Evolutionary conservation across 345 rosid genomes (phyloP).

Genomic region (Linum lewisii): DNA sequence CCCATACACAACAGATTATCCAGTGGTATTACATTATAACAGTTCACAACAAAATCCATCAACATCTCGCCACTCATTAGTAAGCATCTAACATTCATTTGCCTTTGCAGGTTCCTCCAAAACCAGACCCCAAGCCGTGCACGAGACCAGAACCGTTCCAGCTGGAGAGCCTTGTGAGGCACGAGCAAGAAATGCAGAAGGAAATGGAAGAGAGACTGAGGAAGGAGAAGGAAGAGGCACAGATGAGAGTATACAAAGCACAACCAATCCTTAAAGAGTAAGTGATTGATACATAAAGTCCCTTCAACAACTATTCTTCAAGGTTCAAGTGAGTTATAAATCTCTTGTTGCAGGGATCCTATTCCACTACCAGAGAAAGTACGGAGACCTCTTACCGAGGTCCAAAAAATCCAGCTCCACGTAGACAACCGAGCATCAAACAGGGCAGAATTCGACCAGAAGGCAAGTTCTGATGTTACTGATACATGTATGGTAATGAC

Average conservation of each 20-base stretch:
- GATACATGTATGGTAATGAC: neutral
- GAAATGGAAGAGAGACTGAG: conserved; percentile 74
- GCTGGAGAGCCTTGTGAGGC: conserved; percentile 74
- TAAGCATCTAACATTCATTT: neutral
- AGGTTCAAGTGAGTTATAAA: neutral
- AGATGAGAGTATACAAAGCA: conserved; percentile 67
- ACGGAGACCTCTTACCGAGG: conserved; percentile 79
- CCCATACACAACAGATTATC: conserved; percentile 93
- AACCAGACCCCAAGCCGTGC: conserved; percentile 74
- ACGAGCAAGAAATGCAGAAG: conserved; percentile 76
- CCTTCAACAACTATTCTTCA: too few species aligned
- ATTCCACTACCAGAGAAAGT: conserved; percentile 84
- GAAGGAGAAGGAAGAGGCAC: conserved; percentile 66
- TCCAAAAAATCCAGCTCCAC: conserved; percentile 61
- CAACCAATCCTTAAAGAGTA: conserved; percentile 75
- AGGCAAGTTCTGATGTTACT: conserved; percentile 28
- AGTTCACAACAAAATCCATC: neutral
- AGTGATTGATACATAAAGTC: conserved; percentile 8
- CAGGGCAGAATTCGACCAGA: conserved; percentile 86
- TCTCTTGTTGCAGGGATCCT: conserved; percentile 53
- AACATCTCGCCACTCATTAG: neutral
- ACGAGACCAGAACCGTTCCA: conserved; percentile 84
- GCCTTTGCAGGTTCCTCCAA: conserved; percentile 63
- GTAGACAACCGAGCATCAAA: conserved; percentile 61
- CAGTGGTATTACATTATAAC: conserved; percentile 48